phyloP scores from a whole-genome alignment of 163 green algal genomes.

The Scenedesmus sp. region DNA sequence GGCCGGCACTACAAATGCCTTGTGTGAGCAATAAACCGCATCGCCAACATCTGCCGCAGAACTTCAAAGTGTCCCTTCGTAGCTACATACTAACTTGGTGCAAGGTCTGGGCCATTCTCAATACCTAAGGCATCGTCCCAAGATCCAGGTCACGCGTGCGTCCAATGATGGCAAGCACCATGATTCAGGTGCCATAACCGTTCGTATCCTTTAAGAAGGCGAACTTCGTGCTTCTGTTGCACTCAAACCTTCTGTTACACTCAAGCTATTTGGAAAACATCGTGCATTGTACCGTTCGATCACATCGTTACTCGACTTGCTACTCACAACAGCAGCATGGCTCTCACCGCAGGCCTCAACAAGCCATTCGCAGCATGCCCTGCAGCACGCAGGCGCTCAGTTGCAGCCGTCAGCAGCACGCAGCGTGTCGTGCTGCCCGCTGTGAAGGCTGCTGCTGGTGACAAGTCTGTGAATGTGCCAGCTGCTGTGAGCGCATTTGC shows the following conservation, averaged over 20 bases:
- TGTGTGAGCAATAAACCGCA: too few species aligned
- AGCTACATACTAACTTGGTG: too few species aligned
- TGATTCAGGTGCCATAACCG: background rate
- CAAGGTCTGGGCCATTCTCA: too few species aligned
- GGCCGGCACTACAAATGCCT: too few species aligned
- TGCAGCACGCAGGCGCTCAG: background rate
- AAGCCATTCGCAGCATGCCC: background rate
- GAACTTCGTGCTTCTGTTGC: background rate
- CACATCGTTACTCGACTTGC: background rate
- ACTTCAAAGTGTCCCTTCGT: too few species aligned
- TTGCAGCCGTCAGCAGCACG: background rate
- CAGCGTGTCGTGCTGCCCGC: background rate
- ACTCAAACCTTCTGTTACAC: too few species aligned
- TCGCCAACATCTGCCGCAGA: too few species aligned
- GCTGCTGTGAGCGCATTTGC: constrained; percentile 8
- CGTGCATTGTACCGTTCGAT: background rate
- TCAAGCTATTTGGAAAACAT: background rate
- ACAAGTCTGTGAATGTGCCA: background rate
- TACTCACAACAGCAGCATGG: constrained; percentile 8
- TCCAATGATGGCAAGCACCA: constrained; percentile 3
- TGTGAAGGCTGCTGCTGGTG: background rate
- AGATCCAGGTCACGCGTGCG: background rate
- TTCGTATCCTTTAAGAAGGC: background rate
- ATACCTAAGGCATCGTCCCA: too few species aligned
- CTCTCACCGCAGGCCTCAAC: background rate